Base-by-base conservation (phyloP, 129 eudicot species). In the Pittosporum tobira region DNA sequence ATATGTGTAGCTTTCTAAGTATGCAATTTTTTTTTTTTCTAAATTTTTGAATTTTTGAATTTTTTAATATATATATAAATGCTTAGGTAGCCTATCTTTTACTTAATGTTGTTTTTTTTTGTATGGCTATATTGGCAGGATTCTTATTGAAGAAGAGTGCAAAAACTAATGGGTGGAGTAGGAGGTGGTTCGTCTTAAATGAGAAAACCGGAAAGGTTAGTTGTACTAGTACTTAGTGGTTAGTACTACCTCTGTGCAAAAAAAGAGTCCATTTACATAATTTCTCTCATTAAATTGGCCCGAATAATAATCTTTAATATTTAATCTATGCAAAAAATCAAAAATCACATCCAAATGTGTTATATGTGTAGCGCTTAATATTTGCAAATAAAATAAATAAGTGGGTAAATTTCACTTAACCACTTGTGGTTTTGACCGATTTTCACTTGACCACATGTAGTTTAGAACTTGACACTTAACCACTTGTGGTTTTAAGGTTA, bases 161-260 rank as follows among this genome's bases (percentile, higher is more conserved):
- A 71, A 91, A 91, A 87, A 84, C 84, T 43, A 83, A 77, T 67
- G 89, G 94, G 31, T 91, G 99, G 99, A 81, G 94, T 42, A 78
- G 78, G 70, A 73, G 96, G 72, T 91, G 99, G 99, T 91, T 91
- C 68, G 99, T 91, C 22, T 71, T 91, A 46, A 91, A 91, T 66
- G 99, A 84, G 72, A 91, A 91, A 81, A 83, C 88, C 51, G 99
- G 99, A 42, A 91, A 91, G 84, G 99, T 91, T 62, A 61, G 90
- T 8, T 54, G 16, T 27, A 15, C n/a, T n/a, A n/a, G n/a, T n/a
- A n/a, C n/a, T n/a, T n/a, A n/a, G n/a, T n/a, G n/a, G n/a, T n/a
- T n/a, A n/a, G n/a, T n/a, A n/a, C n/a, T n/a, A n/a, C n/a, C n/a
- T n/a, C n/a, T n/a, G n/a, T n/a, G n/a, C n/a, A n/a, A n/a, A n/a